phyloP scores from a whole-genome alignment of 352 stramenopile genomes.

The Pythium graminicola region DNA sequence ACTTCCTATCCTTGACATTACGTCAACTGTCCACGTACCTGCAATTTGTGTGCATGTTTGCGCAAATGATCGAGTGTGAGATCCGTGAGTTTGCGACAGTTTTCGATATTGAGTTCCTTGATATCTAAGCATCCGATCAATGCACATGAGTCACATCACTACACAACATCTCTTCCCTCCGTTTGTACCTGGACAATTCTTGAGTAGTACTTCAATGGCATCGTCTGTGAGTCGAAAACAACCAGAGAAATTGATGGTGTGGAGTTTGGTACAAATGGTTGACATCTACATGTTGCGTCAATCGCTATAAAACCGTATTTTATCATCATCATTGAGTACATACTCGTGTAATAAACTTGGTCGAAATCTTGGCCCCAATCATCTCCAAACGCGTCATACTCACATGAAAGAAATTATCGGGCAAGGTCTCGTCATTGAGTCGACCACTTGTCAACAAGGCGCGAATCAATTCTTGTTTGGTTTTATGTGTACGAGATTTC shows the following conservation, averaged over 20 bases:
- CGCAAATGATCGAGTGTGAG: slow-evolving; percentile 65
- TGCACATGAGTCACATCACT: neutral
- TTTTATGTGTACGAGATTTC: slow-evolving; percentile 77
- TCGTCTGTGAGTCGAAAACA: slow-evolving; percentile 87
- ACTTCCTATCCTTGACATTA: neutral
- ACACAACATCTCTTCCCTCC: neutral
- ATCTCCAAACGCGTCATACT: slow-evolving; percentile 85
- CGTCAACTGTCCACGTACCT: slow-evolving; percentile 30
- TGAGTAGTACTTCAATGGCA: slow-evolving; percentile 71
- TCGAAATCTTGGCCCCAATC: slow-evolving; percentile 79
- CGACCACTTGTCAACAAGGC: slow-evolving; percentile 65
- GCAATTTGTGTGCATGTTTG: slow-evolving; percentile 71
- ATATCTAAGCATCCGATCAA: slow-evolving; percentile 43
- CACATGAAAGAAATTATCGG: slow-evolving; percentile 74
- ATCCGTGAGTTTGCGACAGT: slow-evolving; percentile 86
- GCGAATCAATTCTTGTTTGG: slow-evolving; percentile 84
- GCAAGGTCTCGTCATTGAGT: slow-evolving; percentile 78
- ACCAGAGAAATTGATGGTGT: slow-evolving; percentile 81
- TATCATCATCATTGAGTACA: no score
- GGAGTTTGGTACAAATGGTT: slow-evolving; percentile 74
- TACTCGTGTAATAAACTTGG: slow-evolving; percentile 62
- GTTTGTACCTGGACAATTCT: slow-evolving; percentile 59
- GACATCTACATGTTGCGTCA: slow-evolving; percentile 40
- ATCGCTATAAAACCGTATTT: no score
- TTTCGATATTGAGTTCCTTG: slow-evolving; percentile 85